phyloP scores from a whole-genome alignment of 2,329 filamentous ascomycete species.

The Macrophomina phaseolina region DNA sequence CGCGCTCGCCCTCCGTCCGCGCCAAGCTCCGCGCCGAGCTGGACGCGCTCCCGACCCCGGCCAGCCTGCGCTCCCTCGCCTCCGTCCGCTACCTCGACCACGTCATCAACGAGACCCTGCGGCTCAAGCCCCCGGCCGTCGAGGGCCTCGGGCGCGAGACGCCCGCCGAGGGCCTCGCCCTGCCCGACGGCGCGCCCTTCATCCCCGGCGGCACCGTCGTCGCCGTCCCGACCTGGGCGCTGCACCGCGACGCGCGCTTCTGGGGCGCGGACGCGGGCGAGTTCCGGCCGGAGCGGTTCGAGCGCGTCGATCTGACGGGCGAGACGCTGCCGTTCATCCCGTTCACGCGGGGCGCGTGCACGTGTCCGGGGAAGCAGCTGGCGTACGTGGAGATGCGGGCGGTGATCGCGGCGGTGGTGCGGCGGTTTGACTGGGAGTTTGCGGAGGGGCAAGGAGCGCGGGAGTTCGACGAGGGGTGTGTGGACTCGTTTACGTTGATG shows the following conservation, averaged over 20 bases:
- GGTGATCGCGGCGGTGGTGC: conserved; percentile 31
- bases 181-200: conserved; percentile 37
- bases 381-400: conserved; percentile 32
- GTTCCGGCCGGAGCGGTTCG: conserved; percentile 22
- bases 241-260: conserved; percentile 27
- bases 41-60: conserved; percentile 32
- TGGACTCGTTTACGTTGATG: conserved; percentile 31
- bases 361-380: conserved; percentile 32
- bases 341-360: conserved; percentile 9
- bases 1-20: conserved; percentile 26
- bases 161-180: conserved; percentile 44
- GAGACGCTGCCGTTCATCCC: conserved; percentile 14
- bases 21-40: conserved; percentile 22
- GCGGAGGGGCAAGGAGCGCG: conserved; percentile 32
- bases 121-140: conserved; percentile 50
- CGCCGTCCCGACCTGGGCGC: conserved; percentile 32
- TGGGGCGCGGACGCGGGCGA: not conserved
- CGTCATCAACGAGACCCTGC: conserved; percentile 50
- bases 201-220: conserved; percentile 40
- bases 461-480: conserved; percentile 29
- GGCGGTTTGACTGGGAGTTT: conserved; percentile 33
- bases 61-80: conserved; percentile 30
- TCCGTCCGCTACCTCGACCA: conserved; percentile 43
- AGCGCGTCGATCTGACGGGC: not conserved
- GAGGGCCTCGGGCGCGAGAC: conserved; percentile 42